Percentiles rank a stretch among this genome's conserved stretches.
Evolutionary conservation across 2,329 filamentous ascomycete species (phyloP).

Genomic region (Thielaviopsis musarum): DNA sequence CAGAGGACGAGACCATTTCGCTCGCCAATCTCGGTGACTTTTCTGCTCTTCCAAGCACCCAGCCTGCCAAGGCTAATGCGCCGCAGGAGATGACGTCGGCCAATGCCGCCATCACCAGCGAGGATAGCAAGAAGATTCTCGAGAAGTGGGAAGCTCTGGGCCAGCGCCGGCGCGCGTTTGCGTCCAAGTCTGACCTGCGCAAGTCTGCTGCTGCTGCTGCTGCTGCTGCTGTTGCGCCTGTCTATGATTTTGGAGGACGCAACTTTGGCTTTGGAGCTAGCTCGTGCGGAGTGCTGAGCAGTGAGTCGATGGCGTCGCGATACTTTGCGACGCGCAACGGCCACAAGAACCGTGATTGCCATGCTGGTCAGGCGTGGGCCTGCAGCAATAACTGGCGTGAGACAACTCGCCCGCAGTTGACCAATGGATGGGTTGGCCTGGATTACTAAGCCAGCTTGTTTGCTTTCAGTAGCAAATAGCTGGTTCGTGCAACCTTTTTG

Average conservation of each 20-base stretch:
- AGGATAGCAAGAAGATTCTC: constrained; percentile 22
- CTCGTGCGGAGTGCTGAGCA: constrained; percentile 2
- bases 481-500: constrained; percentile 14
- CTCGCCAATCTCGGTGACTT: neutral
- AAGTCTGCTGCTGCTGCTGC: neutral
- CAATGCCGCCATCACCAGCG: neutral
- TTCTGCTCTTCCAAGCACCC: neutral
- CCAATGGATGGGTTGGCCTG: constrained; percentile 12
- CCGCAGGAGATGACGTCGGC: neutral
- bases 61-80: constrained; percentile 20
- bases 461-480: constrained; percentile 16
- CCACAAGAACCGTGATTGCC: constrained; percentile 6
- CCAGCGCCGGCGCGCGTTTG: constrained; percentile 55
- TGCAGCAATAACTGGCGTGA: constrained; percentile 11
- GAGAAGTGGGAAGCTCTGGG: constrained; percentile 89
- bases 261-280: neutral
- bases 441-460: constrained; percentile 5
- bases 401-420: constrained; percentile 6
- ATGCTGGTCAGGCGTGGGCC: constrained; percentile 5
- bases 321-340: constrained; percentile 1
- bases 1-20: neutral
- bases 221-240: neutral
- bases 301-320: neutral
- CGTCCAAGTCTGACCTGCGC: constrained; percentile 1
- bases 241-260: neutral